Conservation (phyloP, 2,329 filamentous ascomycete species). For the Colletotrichum horii region DNA sequence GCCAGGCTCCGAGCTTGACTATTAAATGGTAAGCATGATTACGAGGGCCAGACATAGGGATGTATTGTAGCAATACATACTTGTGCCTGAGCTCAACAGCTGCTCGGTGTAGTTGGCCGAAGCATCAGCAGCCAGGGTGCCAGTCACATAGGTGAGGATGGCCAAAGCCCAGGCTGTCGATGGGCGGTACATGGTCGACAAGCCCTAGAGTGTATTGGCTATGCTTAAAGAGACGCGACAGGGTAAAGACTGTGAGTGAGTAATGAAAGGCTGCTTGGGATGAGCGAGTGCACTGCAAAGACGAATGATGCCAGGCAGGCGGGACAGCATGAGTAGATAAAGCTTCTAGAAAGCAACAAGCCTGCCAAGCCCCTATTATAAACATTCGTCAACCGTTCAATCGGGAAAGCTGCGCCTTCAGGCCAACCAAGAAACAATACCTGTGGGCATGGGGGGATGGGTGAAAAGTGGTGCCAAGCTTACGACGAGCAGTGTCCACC, state of each 20-base stretch:
- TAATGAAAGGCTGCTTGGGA: background rate
- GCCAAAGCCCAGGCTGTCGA: background rate
- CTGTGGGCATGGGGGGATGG: background rate
- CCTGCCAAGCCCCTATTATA: background rate
- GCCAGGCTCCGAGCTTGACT: constrained; percentile 49
- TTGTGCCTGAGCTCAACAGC: constrained; percentile 22
- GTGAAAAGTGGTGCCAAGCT: background rate
- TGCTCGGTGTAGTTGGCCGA: constrained; percentile 24
- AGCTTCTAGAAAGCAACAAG: background rate
- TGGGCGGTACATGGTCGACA: background rate
- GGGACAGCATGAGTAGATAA: background rate
- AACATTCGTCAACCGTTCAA: background rate
- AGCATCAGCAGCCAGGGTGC: constrained; percentile 14
- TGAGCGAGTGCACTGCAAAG: background rate
- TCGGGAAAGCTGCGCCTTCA: background rate
- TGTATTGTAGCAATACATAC: background rate
- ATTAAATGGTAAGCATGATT: background rate
- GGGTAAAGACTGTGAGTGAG: background rate
- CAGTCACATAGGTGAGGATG: constrained; percentile 16
- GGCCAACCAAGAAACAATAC: background rate
- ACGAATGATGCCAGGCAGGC: background rate
- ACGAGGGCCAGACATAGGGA: background rate
- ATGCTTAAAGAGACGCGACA: background rate
- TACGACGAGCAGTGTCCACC: background rate
- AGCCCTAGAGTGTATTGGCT: background rate